A percentile compares a stretch with the other conserved stretches of the same genome.
Conservation (phyloP, 116 monocot species). For the Posidonia oceanica region DNA sequence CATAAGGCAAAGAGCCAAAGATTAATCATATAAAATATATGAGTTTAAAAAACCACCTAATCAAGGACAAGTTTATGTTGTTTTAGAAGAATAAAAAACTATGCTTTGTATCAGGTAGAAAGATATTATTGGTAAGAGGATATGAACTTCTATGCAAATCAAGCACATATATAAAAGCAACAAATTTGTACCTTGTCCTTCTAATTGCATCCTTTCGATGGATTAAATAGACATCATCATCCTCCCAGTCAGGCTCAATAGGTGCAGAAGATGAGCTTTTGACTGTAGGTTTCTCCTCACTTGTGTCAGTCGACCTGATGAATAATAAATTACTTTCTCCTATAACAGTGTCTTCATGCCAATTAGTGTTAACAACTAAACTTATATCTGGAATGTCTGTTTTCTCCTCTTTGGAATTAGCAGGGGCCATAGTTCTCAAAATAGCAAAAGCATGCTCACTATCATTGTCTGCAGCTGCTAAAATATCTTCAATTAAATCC, state of each 20-base stretch:
- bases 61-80: too few relatives aligned
- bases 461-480: slow-evolving; percentile 54
- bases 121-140: too few relatives aligned
- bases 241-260: slow-evolving; percentile 69
- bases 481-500: slow-evolving; percentile 59
- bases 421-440: slow-evolving; percentile 56
- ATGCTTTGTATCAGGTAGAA: too few relatives aligned
- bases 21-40: too few relatives aligned
- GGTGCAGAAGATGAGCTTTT: slow-evolving; percentile 20
- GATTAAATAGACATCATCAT: slow-evolving; percentile 64
- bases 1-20: too few relatives aligned
- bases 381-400: slow-evolving; percentile 4
- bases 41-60: too few relatives aligned
- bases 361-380: background rate
- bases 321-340: slow-evolving; percentile 1
- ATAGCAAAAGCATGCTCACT: slow-evolving; percentile 37
- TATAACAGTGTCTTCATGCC: background rate
- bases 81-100: too few relatives aligned
- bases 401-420: slow-evolving; percentile 15
- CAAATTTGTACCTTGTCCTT: slow-evolving; percentile 56
- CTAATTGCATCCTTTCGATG: slow-evolving; percentile 77
- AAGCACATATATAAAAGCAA: background rate
- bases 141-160: too few relatives aligned
- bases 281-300: slow-evolving; percentile 10
- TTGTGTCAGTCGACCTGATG: slow-evolving; percentile 11